Percentiles rank a stretch among this genome's conserved stretches.
phyloP scores from a whole-genome alignment of 2,329 filamentous ascomycete genomes.

The Cryphonectria radicalis region DNA sequence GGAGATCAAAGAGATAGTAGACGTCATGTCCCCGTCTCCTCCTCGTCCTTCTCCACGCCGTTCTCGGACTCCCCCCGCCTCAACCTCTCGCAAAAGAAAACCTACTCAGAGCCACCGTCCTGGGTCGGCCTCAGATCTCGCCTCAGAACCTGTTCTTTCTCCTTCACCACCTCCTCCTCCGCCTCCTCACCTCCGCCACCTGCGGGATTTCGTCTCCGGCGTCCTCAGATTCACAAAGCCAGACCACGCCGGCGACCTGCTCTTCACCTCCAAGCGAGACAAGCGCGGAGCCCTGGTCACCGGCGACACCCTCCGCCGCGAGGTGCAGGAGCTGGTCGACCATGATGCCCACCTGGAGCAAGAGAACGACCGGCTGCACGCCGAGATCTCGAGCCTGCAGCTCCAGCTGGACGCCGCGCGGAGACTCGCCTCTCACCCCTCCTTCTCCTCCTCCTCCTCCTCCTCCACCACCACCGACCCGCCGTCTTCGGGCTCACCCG shows the following conservation, averaged over 20 bases:
- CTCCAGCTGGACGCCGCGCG: constrained; percentile 50
- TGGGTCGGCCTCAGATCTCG: no score
- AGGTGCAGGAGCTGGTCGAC: constrained; percentile 59
- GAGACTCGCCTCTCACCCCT: constrained; percentile 36
- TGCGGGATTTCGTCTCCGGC: constrained; percentile 51
- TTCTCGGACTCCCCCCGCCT: no score
- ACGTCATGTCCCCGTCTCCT: background rate
- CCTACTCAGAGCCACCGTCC: background rate
- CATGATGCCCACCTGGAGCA: constrained; percentile 60
- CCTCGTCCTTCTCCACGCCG: background rate
- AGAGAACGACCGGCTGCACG: constrained; percentile 57
- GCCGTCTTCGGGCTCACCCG: no score
- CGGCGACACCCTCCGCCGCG: constrained; percentile 64
- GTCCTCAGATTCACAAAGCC: constrained; percentile 36
- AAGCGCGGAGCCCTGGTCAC: constrained; percentile 62
- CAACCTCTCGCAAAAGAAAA: no score
- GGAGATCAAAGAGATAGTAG: background rate
- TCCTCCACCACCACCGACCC: no score
- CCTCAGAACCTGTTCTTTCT: constrained; percentile 36
- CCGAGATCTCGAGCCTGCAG: constrained; percentile 56
- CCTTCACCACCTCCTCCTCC: constrained; percentile 50
- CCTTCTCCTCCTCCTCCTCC: no score
- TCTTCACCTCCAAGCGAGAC: constrained; percentile 47
- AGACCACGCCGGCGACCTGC: constrained; percentile 41
- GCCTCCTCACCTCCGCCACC: constrained; percentile 60